Conservation (phyloP, 192 early-diverging fungal genomes). For the Umbelopsis ramanniana region DNA sequence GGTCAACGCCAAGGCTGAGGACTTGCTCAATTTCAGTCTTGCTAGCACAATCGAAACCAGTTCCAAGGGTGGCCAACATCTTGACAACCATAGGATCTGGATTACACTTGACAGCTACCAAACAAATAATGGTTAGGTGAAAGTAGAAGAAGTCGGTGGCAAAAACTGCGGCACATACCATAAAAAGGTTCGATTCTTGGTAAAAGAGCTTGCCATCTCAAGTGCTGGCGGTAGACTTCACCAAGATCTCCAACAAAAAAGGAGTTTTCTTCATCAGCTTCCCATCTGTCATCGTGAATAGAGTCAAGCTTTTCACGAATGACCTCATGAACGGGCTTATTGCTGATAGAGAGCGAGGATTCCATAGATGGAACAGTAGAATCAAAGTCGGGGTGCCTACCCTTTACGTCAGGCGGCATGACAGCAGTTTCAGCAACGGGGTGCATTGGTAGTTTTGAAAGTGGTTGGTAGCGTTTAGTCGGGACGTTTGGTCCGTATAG, state of each 20-base stretch:
- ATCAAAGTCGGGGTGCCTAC: not conserved
- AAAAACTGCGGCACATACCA: slow-evolving; percentile 52
- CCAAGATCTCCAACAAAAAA: slow-evolving; percentile 97
- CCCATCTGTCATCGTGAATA: slow-evolving; percentile 41
- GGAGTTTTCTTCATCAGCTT: slow-evolving; percentile 79
- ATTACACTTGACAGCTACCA: slow-evolving; percentile 94
- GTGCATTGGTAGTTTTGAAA: slow-evolving; percentile 23
- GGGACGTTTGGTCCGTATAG: slow-evolving; percentile 12
- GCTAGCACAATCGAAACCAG: slow-evolving; percentile 99
- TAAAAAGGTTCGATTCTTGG: slow-evolving; percentile 97
- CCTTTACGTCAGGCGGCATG: slow-evolving; percentile 15
- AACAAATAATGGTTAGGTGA: slow-evolving; percentile 16
- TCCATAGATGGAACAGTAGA: not conserved
- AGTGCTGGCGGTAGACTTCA: slow-evolving; percentile 86
- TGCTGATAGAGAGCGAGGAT: not conserved
- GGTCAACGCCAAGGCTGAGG: slow-evolving; percentile 72
- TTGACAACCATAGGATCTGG: slow-evolving; percentile 86
- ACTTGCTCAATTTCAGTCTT: slow-evolving; percentile 88
- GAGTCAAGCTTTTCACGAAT: slow-evolving; percentile 44
- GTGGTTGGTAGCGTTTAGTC: not conserved
- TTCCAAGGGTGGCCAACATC: slow-evolving; percentile 78
- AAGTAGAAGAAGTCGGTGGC: too few species aligned
- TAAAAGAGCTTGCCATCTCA: slow-evolving; percentile 79
- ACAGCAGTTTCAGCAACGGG: slow-evolving; percentile 32
- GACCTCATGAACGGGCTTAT: slow-evolving; percentile 25